phyloP scores from a whole-genome alignment of 306 rosid species.

The Cucumis sativus region Cucumber_9930_V3 NC_026657.2:35729501-35730000 shows the following conservation, averaged over 20 bases:
- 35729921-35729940: background rate
- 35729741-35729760: conserved; percentile 47
- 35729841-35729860: conserved; percentile 63
- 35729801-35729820: conserved; percentile 72
- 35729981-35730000: conserved; percentile 80
- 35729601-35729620: conserved; percentile 2
- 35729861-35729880: conserved; percentile 92
- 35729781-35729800: conserved; percentile 32
- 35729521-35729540: conserved; percentile 27
- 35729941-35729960: background rate
- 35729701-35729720: background rate
- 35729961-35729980: conserved; percentile 28
- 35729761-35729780: conserved; percentile 58
- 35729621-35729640: background rate
- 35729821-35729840: conserved; percentile 77
- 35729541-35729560: conserved; percentile 21
- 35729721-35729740: conserved; percentile 30
- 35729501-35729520: conserved; percentile 37
- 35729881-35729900: conserved; percentile 27
- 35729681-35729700: background rate
- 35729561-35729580: conserved; percentile 22
- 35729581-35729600: conserved; percentile 38
- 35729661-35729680: background rate
- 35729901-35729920: background rate
- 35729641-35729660: background rate